phyloP scores from a whole-genome alignment of 2,329 filamentous ascomycete genomes.

The Pestalotiopsis sp. region DNA sequence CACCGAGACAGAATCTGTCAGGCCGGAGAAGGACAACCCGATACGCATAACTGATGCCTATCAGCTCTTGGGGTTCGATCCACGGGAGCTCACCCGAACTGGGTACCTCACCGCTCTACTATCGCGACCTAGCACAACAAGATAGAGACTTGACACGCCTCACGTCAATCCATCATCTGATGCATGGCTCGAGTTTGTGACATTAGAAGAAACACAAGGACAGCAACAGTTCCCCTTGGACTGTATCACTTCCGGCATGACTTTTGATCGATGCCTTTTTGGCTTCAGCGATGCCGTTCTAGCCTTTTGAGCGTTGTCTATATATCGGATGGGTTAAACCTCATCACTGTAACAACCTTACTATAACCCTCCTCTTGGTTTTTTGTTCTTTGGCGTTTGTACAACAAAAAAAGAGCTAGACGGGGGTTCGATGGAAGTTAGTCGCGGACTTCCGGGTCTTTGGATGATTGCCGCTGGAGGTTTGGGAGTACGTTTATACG shows the following conservation, averaged over 20 bases:
- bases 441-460: no score
- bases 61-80: constrained; percentile 44
- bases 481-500: background rate
- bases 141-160: constrained; percentile 12
- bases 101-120: constrained; percentile 40
- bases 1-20: constrained; percentile 28
- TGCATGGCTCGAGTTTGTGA: no score
- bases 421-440: background rate
- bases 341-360: background rate
- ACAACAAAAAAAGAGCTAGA: background rate
- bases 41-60: constrained; percentile 36
- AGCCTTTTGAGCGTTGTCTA: background rate
- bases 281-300: background rate
- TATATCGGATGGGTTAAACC: background rate
- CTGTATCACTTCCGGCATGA: background rate
- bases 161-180: no score
- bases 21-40: constrained; percentile 22
- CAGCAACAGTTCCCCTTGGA: no score
- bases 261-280: background rate
- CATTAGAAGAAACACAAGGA: no score
- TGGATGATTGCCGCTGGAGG: background rate
- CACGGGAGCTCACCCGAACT: constrained; percentile 35
- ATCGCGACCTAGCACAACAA: constrained; percentile 17
- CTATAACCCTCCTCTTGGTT: background rate
- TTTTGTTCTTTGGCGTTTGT: background rate